A percentile compares a stretch with the other conserved stretches of the same genome.
phyloP scores from a whole-genome alignment of 1,139 yeast species.

The Scheffersomyces illinoinensis region DNA sequence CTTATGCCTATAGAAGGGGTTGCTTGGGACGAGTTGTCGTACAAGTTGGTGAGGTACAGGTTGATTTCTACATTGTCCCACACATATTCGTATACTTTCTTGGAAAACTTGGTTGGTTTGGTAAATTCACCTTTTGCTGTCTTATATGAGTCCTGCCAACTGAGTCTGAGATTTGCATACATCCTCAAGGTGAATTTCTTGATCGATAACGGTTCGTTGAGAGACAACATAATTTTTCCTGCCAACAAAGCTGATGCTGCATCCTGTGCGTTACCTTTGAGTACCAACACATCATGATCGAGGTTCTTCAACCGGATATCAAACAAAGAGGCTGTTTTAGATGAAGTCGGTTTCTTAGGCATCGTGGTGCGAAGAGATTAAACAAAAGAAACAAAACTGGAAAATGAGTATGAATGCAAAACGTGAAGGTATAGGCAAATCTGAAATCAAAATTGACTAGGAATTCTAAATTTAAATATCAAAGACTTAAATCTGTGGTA shows the following conservation, averaged over 20 bases:
- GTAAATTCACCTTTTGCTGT: conserved; percentile 47
- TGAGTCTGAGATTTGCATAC: conserved; percentile 61
- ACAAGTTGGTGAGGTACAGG: conserved; percentile 29
- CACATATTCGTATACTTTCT: conserved; percentile 66
- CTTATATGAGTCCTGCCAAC: conserved; percentile 54
- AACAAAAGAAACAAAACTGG: background rate
- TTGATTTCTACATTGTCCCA: conserved; percentile 71
- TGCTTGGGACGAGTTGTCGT: conserved; percentile 22
- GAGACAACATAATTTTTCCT: conserved; percentile 78
- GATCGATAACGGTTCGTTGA: conserved; percentile 72
- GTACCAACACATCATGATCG: conserved; percentile 77
- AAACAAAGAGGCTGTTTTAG: conserved; percentile 45
- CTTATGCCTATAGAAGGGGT: conserved; percentile 3
- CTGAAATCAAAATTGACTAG: background rate
- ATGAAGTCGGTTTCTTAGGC: conserved; percentile 12
- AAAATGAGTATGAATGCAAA: background rate
- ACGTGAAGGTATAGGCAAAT: background rate
- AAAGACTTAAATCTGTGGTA: background rate
- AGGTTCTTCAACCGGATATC: conserved; percentile 64
- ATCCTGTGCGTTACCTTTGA: conserved; percentile 75
- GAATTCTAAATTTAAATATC: background rate
- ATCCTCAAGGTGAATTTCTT: conserved; percentile 63
- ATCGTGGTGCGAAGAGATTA: conserved; percentile 1
- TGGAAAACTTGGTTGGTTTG: conserved; percentile 61
- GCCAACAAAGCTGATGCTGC: conserved; percentile 76